phyloP scores from a whole-genome alignment of 1,284 basidiomycete genomes.

The Anthracocystis setariae region DNA sequence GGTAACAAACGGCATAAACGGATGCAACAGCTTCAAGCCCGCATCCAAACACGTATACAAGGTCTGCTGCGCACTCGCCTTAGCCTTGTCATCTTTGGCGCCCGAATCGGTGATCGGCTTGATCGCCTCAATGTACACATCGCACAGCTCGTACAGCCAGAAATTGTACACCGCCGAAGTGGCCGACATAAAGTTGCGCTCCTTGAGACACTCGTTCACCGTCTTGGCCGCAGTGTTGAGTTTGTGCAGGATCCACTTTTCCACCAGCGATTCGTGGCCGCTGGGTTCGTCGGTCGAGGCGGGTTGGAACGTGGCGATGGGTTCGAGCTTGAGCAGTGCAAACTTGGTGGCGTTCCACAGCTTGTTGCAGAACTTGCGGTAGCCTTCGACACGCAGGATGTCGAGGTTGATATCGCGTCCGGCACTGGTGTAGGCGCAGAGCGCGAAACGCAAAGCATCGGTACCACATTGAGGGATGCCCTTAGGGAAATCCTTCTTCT shows the following conservation, averaged over 20 bases:
- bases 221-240: conserved; percentile 83
- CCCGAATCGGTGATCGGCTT: conserved; percentile 78
- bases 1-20: conserved; percentile 99
- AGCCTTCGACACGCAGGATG: conserved; percentile 96
- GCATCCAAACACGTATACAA: conserved; percentile 93
- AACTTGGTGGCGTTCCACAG: conserved; percentile 99
- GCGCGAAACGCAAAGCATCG: conserved; percentile 92
- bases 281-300: conserved; percentile 74
- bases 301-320: conserved; percentile 60
- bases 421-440: conserved; percentile 89
- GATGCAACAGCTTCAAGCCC: conserved; percentile 89
- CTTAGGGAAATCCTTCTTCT: conserved; percentile 99
- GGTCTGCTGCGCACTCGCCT: conserved; percentile 90
- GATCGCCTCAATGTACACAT: conserved; percentile 94
- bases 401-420: conserved; percentile 75
- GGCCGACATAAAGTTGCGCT: conserved; percentile 91
- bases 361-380: conserved; percentile 99
- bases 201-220: conserved; percentile 79
- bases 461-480: conserved; percentile 99
- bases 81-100: conserved; percentile 78
- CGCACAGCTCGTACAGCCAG: conserved; percentile 98
- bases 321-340: conserved; percentile 71
- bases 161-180: conserved; percentile 88
- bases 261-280: conserved; percentile 88
- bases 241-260: conserved; percentile 95